A percentile compares a stretch with the other conserved stretches of the same genome.
Conservation (phyloP, 1,284 basidiomycete genomes). For the Schizophyllum amplum region DNA sequence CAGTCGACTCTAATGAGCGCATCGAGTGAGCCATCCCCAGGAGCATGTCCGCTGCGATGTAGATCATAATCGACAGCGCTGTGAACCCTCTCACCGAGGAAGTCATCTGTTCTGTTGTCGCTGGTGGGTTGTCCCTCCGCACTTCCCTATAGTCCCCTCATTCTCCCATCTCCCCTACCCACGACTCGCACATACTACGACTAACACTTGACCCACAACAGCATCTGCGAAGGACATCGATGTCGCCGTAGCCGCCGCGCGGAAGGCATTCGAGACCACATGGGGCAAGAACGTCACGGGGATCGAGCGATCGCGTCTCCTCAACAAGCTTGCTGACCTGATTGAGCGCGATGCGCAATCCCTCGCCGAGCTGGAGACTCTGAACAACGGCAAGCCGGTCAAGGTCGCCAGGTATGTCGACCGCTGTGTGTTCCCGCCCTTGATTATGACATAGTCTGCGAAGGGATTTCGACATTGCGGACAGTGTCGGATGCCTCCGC, state of each 20-base stretch:
- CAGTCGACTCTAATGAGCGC: conserved; percentile 49
- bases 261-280: conserved; percentile 77
- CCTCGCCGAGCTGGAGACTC: conserved; percentile 70
- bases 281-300: conserved; percentile 89
- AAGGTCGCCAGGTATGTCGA: conserved; percentile 53
- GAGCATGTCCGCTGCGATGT: background rate
- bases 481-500: conserved; percentile 72
- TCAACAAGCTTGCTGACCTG: conserved; percentile 86
- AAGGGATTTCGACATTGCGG: conserved; percentile 81
- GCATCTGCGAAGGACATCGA: conserved; percentile 76
- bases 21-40: conserved; percentile 39
- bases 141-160: background rate
- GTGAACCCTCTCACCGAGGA: conserved; percentile 75
- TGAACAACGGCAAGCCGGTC: conserved; percentile 84
- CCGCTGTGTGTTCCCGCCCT: conserved; percentile 8
- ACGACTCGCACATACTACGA: conserved; percentile 3
- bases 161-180: conserved; percentile 9
- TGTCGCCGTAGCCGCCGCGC: conserved; percentile 74
- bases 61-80: conserved; percentile 30
- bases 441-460: conserved; percentile 5
- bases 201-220: conserved; percentile 17
- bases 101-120: conserved; percentile 54
- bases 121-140: conserved; percentile 38
- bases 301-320: conserved; percentile 69
- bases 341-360: conserved; percentile 80